Evolutionary conservation across 2,329 filamentous ascomycete species (phyloP).

Genomic region (Ramularia collo-cygni): DNA sequence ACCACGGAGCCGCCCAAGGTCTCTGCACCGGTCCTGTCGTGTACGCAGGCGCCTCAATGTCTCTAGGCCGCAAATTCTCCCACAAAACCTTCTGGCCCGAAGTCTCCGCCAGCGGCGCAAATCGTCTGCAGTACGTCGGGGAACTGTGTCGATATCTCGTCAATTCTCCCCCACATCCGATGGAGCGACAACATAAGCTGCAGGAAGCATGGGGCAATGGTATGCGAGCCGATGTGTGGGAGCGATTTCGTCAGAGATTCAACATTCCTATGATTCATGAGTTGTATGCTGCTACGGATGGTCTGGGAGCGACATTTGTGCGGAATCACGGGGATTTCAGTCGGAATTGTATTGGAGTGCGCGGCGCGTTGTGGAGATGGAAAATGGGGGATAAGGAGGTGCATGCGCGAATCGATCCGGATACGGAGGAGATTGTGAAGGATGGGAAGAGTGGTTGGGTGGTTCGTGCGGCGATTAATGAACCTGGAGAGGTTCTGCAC

Average conservation of each 20-base stretch:
- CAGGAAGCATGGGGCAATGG: constrained; percentile 74
- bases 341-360: constrained; percentile 19
- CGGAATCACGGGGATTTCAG: constrained; percentile 24
- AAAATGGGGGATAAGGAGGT: constrained; percentile 33
- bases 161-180: constrained; percentile 54
- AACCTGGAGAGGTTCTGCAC: constrained; percentile 71
- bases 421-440: constrained; percentile 59
- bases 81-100: constrained; percentile 71
- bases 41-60: constrained; percentile 57
- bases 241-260: constrained; percentile 66
- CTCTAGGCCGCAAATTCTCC: constrained; percentile 72
- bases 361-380: constrained; percentile 22
- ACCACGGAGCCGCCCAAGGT: constrained; percentile 71
- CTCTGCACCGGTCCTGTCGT: constrained; percentile 52
- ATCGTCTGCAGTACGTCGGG: constrained; percentile 75
- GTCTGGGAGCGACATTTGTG: constrained; percentile 24
- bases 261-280: constrained; percentile 29
- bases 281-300: constrained; percentile 33
- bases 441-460: constrained; percentile 60
- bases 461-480: constrained; percentile 51
- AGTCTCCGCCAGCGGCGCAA: constrained; percentile 60
- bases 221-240: constrained; percentile 75
- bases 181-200: constrained; percentile 66
- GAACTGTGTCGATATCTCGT: constrained; percentile 78
- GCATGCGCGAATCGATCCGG: constrained; percentile 61